Evolutionary conservation across 2,329 filamentous ascomycete genomes (phyloP), one percentile per base, ranked within the genome.

Genomic region (Scolecobasidium constrictum): DNA sequence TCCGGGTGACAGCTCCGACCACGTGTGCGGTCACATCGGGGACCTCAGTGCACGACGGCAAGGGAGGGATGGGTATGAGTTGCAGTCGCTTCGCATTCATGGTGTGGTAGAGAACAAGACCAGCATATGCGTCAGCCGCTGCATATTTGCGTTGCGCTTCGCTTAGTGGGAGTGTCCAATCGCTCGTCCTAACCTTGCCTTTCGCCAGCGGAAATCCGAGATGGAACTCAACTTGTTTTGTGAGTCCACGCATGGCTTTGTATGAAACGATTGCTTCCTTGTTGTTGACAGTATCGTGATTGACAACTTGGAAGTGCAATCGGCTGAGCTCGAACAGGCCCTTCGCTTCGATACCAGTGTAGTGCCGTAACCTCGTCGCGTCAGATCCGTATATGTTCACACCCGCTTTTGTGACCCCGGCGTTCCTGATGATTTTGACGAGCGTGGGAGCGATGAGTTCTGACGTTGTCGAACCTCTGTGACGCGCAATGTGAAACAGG

Each of bases 261-360:
- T 85, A 82, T 54, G 88, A 75, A 13, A 70, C 58, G 2, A 67
- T 57, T 4, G 66, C 69, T 31, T 75, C 63, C 5, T 65, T 64
- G 40, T 58, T 69, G 53, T 77, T 84, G 59, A 85, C 82, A n/a
- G n/a, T n/a, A n/a, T n/a, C n/a, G n/a, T n/a, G n/a, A n/a, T n/a
- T n/a, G 54, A 90, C 75, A 12, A 71, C 58, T 11, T 94, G 64
- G 50, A 77, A 83, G 60, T 87, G 81, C 16, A 94, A 63, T 55
- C 94, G 83, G 56, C 83, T 90, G 5, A 94, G 69, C 61, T 95
- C 88, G 47, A 94, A 75, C 4, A 86, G 65, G 1, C 83, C 83
- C 38, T 67, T 71, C 1, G 78, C 68, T 1, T 81, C 57, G 18
- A 95, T 69, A 0, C 63, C 66, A 3, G 94, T 69, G 48, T 67